Conservation (phyloP, 2,329 filamentous ascomycete genomes). For the Penicillium sp. region DNA sequence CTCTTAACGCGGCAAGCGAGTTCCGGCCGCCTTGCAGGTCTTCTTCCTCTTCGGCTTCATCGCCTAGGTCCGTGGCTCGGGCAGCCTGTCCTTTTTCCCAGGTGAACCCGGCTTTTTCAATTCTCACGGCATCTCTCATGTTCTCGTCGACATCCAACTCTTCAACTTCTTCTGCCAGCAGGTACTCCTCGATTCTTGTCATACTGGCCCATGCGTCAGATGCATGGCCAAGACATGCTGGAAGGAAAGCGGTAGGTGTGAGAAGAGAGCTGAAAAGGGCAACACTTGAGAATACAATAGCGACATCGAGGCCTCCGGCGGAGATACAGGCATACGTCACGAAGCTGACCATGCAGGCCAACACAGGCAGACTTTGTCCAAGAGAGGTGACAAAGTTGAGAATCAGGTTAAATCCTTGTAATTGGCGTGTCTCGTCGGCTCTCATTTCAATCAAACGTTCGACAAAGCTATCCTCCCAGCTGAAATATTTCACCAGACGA, state of each 20-base stretch:
- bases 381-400: not conserved
- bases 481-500: not conserved
- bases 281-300: not conserved
- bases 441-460: not conserved
- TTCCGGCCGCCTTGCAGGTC: not conserved
- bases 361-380: not conserved
- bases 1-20: not conserved
- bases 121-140: not conserved
- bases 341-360: not conserved
- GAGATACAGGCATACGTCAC: not conserved
- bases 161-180: not conserved
- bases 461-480: not conserved
- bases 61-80: not conserved
- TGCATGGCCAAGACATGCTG: not conserved
- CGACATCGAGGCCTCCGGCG: not conserved
- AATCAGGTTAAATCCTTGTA: not conserved
- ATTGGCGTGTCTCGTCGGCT: not conserved
- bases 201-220: not conserved
- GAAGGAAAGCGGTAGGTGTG: not conserved
- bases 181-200: not conserved
- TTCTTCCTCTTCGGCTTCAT: not conserved
- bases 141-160: not conserved
- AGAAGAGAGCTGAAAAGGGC: not conserved
- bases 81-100: not conserved
- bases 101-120: not conserved